These are phyloP conservation scores for Aspergillus ustus DNA, from an alignment of 2,329 filamentous ascomycete species.

Conservation along the genomic window DNA sequence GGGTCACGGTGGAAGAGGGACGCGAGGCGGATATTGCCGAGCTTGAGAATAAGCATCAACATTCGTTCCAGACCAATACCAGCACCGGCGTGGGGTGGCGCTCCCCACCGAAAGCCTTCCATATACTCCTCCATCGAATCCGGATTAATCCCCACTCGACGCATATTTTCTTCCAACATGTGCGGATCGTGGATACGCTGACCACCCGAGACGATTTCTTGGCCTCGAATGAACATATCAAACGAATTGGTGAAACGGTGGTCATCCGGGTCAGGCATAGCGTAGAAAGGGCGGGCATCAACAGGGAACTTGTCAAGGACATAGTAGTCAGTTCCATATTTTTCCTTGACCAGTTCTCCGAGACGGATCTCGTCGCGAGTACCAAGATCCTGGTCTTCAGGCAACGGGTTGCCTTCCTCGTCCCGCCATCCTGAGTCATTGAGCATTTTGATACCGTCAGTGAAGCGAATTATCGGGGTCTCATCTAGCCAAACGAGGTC, in stretches of 20 bases:
- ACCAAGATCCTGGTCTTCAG: slow-evolving; percentile 77
- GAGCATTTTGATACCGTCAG: slow-evolving; percentile 78
- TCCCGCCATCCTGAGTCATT: slow-evolving; percentile 77
- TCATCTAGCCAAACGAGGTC: slow-evolving; percentile 86
- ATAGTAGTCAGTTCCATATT: slow-evolving; percentile 89
- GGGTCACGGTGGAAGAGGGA: slow-evolving; percentile 88
- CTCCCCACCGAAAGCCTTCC: slow-evolving; percentile 83
- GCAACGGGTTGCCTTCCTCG: slow-evolving; percentile 73
- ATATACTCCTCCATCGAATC: slow-evolving; percentile 90
- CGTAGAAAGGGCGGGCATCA: slow-evolving; percentile 86
- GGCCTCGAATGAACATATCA: slow-evolving; percentile 90
- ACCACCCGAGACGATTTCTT: slow-evolving; percentile 89
- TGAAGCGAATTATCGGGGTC: slow-evolving; percentile 80
- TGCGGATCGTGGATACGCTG: slow-evolving; percentile 86
- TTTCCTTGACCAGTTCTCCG: slow-evolving; percentile 81
- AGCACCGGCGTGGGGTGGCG: slow-evolving; percentile 86
- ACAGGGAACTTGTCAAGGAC: slow-evolving; percentile 91
- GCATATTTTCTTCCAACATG: slow-evolving; percentile 78
- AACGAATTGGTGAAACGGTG: slow-evolving; percentile 83
- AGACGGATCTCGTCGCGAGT: slow-evolving; percentile 87
- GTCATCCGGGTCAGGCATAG: slow-evolving; percentile 79
- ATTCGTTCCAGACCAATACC: slow-evolving; percentile 90
- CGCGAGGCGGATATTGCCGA: slow-evolving; percentile 87
- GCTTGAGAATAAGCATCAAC: slow-evolving; percentile 80
- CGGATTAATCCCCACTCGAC: slow-evolving; percentile 73